Percentiles rank a stretch among this genome's conserved stretches.
phyloP scores from a whole-genome alignment of 2,329 filamentous ascomycete genomes.

The Aureobasidium subglaciale region DNA sequence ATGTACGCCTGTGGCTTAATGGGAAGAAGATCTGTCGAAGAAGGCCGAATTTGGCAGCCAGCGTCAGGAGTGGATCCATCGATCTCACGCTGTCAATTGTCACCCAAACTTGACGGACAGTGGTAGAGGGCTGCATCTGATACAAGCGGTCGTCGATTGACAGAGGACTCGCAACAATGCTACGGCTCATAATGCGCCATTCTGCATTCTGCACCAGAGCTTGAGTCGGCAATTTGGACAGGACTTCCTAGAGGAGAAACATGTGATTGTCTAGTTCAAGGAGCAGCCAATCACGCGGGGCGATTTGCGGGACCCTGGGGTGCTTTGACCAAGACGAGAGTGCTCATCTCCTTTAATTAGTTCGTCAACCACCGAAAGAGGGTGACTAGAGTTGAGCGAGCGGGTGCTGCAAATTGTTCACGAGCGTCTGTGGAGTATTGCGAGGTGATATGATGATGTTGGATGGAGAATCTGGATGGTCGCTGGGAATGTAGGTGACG shows the following conservation, averaged over 20 bases:
- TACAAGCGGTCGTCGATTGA: slow-evolving; percentile 2
- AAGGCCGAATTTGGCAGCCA: slow-evolving; percentile 6
- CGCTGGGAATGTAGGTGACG: neutral
- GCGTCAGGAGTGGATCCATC: slow-evolving; percentile 1
- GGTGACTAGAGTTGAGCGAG: slow-evolving; percentile 4
- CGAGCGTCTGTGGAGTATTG: neutral
- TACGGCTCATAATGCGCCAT: neutral
- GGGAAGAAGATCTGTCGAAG: neutral
- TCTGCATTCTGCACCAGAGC: neutral
- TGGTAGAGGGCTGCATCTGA: slow-evolving; percentile 11
- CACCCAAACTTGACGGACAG: neutral
- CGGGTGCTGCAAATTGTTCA: slow-evolving; percentile 6
- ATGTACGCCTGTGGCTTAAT: neutral
- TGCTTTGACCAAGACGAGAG: neutral
- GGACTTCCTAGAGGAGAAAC: neutral
- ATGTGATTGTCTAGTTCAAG: slow-evolving; percentile 1
- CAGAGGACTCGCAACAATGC: neutral
- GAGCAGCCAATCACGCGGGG: neutral
- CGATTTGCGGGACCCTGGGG: neutral
- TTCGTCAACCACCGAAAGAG: neutral
- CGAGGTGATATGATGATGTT: slow-evolving; percentile 2
- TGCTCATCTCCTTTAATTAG: slow-evolving; percentile 5
- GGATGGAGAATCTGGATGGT: neutral
- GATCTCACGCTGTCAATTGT: neutral
- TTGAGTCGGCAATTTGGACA: slow-evolving; percentile 5